Base-by-base conservation (phyloP, 306 rosid species). In the Erythrophleum fordii region DNA sequence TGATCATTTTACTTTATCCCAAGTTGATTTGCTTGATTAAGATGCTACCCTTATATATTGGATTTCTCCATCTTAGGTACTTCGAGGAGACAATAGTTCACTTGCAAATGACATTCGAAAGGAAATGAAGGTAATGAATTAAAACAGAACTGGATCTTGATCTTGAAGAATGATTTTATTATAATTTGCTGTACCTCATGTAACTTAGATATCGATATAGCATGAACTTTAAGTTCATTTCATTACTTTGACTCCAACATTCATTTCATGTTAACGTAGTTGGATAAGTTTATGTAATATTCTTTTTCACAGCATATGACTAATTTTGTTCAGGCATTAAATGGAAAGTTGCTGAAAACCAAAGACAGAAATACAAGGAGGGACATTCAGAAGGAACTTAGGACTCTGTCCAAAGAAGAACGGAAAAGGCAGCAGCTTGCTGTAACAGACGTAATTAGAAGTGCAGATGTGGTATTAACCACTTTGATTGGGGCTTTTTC, bases 71-170 rank as follows among this genome's bases (percentile, higher is more conserved):
- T 79, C 39, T 82, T 84, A 95, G 99, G 98, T 95, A 78, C 87
- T 95, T 69, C 94, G 91, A 81, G 99, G 99, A 75, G 98, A 95
- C 87, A 93, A 95, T 84, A 95, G 98, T 84, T 86, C 92, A 82
- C 93, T 95, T 72, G 99, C 99, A 82, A 93, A 93, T 90, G 99
- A 95, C 91, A 95, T 95, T 76, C 92, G 98, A 74, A 95, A 93
- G 89, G 99, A 95, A 87, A 95, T 95, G 97, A 95, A 95, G 99
- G 99, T 93, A 80, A 66, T 76, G 70, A 49, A 78, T 49, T 23
- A 20, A 67, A 41, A 53, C 73, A 34, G 29, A 51, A 52, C 82
- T 44, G 53, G n/a, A 73, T 35, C 70, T 65, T 39, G 22, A 28
- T 35, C 72, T 42, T 17, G 8, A 55, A 66, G 60, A 60, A 53